A percentile compares a stretch with the other conserved stretches of the same genome.
Conservation (phyloP, 2,329 filamentous ascomycete genomes). For the Teratosphaeria gauchensis region DNA sequence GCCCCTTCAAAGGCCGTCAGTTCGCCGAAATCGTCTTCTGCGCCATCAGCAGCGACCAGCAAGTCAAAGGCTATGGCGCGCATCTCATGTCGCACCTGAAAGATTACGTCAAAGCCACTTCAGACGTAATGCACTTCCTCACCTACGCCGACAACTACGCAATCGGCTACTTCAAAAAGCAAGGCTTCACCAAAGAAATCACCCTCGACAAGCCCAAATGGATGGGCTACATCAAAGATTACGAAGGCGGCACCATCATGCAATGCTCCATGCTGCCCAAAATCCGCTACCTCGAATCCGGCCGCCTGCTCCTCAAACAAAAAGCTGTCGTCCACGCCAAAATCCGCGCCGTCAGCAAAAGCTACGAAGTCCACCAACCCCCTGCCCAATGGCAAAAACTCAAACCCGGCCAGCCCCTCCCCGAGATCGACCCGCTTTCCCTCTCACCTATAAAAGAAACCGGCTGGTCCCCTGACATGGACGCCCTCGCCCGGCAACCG, state of each 20-base stretch:
- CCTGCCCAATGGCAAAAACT: conserved; percentile 72
- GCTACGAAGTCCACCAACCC: conserved; percentile 75
- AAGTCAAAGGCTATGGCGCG: conserved; percentile 96
- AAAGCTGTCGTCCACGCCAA: conserved; percentile 93
- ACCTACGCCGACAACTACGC: conserved; percentile 99
- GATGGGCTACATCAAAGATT: conserved; percentile 99
- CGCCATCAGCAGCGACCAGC: conserved; percentile 92
- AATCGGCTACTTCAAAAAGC: conserved; percentile 98
- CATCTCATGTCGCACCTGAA: conserved; percentile 98
- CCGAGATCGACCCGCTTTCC: conserved; percentile 70
- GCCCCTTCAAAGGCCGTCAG: conserved; percentile 80
- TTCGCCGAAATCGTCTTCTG: conserved; percentile 99
- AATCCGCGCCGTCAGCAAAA: conserved; percentile 82
- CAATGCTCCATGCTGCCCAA: conserved; percentile 95
- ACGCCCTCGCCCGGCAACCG: conserved; percentile 86
- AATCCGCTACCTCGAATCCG: conserved; percentile 85
- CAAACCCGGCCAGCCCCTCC: conserved; percentile 41
- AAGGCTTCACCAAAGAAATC: conserved; percentile 98
- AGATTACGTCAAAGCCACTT: conserved; percentile 94
- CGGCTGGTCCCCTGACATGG: conserved; percentile 96
- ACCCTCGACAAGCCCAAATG: conserved; percentile 80
- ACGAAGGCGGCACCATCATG: conserved; percentile 98
- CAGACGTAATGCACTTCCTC: conserved; percentile 94
- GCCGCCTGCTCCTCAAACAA: conserved; percentile 92
- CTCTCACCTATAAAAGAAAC: conserved; percentile 82